Conservation (phyloP, 805 yeast species). For the Phaffomyces opuntiae region DNA sequence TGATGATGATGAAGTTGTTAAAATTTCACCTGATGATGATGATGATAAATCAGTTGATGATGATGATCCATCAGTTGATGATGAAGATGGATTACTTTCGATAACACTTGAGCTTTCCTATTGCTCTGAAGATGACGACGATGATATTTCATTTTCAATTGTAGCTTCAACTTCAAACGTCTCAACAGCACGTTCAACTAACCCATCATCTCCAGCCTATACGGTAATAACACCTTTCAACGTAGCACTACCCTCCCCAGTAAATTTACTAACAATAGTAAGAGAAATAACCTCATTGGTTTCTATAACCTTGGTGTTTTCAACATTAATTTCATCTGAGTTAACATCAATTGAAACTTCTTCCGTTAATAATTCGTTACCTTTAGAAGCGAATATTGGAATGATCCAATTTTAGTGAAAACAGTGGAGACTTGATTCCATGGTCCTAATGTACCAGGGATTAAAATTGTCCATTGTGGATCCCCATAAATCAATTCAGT, state of each 20-base stretch:
- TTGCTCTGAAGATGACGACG: too few species aligned
- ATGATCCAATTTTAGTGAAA: slow-evolving; percentile 4
- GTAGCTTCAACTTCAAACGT: neutral
- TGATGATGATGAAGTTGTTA: neutral
- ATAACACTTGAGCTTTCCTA: too few species aligned
- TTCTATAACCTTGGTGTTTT: neutral
- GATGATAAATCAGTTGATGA: neutral
- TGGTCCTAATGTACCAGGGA: slow-evolving; percentile 18
- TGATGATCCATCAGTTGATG: neutral
- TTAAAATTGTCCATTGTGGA: slow-evolving; percentile 9
- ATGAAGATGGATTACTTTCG: neutral
- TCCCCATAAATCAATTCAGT: slow-evolving; percentile 1
- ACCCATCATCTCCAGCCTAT: neutral
- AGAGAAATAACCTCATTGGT: neutral
- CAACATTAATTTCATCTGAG: slow-evolving; percentile 2
- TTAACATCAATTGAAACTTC: slow-evolving; percentile 1
- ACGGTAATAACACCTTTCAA: neutral
- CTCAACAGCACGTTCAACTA: neutral
- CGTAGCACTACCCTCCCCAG: neutral
- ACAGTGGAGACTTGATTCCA: slow-evolving; percentile 10
- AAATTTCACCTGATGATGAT: neutral
- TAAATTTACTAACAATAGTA: neutral
- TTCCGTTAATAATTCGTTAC: slow-evolving; percentile 4
- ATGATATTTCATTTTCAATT: neutral
- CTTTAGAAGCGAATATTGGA: slow-evolving; percentile 3